These are phyloP conservation scores for Citrus trifoliata DNA, from an alignment of 345 rosid species.

Conservation along the genomic window DNA sequence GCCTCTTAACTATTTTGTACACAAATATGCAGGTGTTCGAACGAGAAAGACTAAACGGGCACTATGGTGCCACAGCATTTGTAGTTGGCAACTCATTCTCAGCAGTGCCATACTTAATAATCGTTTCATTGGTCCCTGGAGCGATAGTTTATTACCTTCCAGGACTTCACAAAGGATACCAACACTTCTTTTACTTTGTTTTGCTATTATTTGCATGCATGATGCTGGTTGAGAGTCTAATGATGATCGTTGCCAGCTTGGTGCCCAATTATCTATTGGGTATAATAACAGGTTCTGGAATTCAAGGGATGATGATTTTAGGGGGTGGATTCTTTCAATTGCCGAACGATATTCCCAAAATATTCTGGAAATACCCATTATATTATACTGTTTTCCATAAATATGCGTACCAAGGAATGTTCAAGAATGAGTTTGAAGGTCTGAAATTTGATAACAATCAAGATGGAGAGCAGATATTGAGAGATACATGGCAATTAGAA, in stretches of 20 bases:
- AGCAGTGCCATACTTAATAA: constrained; percentile 34
- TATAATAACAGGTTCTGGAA: constrained; percentile 48
- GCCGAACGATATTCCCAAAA: constrained; percentile 39
- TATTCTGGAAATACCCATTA: constrained; percentile 44
- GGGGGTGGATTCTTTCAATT: constrained; percentile 48
- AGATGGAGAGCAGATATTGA: constrained; percentile 23
- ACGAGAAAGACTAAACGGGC: constrained; percentile 56
- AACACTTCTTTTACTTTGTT: constrained; percentile 35
- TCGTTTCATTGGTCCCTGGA: constrained; percentile 43
- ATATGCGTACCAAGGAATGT: constrained; percentile 46
- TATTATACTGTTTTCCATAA: constrained; percentile 44
- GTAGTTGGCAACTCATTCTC: constrained; percentile 44
- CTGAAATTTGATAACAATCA: constrained; percentile 17
- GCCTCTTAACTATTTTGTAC: too few relatives aligned
- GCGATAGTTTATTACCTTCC: constrained; percentile 30
- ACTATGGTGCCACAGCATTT: constrained; percentile 38
- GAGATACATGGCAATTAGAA: constrained; percentile 36
- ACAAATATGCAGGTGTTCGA: constrained; percentile 30
- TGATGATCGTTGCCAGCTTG: constrained; percentile 49
- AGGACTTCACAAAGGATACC: constrained; percentile 33
- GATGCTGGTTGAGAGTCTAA: constrained; percentile 50
- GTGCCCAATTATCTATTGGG: constrained; percentile 54
- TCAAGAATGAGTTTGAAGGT: constrained; percentile 51
- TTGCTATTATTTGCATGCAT: constrained; percentile 30
- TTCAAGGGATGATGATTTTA: constrained; percentile 47